These are phyloP conservation scores for Candida nitratophila DNA, from an alignment of 805 yeast species.

Conservation along the genomic window DNA sequence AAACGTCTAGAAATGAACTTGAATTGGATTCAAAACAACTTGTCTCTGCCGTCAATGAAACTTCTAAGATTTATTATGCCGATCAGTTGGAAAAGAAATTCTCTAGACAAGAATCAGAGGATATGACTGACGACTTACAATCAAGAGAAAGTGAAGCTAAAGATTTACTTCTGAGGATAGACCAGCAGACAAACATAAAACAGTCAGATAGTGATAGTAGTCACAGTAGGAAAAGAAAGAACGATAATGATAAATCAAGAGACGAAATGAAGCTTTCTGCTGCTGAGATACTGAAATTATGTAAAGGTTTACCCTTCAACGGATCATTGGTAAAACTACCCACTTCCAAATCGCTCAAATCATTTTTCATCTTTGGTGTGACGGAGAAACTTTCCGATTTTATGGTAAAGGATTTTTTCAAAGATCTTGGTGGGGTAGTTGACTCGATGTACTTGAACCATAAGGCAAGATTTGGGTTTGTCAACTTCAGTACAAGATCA, in stretches of 20 bases:
- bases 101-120: constrained; percentile 18
- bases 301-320: constrained; percentile 61
- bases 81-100: constrained; percentile 32
- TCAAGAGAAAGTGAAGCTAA: constrained; percentile 30
- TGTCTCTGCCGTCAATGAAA: constrained; percentile 32
- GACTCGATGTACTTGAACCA: constrained; percentile 46
- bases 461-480: constrained; percentile 55
- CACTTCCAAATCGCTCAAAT: constrained; percentile 33
- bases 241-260: neutral
- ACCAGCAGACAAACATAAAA: constrained; percentile 18
- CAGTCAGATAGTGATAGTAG: neutral
- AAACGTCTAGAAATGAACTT: constrained; percentile 19
- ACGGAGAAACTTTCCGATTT: constrained; percentile 62
- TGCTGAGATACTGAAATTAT: constrained; percentile 43
- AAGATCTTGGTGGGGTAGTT: constrained; percentile 36
- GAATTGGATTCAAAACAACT: constrained; percentile 28
- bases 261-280: constrained; percentile 13
- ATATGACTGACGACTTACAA: constrained; percentile 14
- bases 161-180: constrained; percentile 44
- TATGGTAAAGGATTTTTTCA: constrained; percentile 44
- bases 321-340: constrained; percentile 42
- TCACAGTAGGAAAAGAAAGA: constrained; percentile 3
- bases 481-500: constrained; percentile 41
- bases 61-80: constrained; percentile 51
- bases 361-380: constrained; percentile 73